A percentile compares a stretch with the other conserved stretches of the same genome.
Evolutionary conservation across 441 rosid genomes (phyloP).

Genomic region (Adansonia madagascariensis): DNA sequence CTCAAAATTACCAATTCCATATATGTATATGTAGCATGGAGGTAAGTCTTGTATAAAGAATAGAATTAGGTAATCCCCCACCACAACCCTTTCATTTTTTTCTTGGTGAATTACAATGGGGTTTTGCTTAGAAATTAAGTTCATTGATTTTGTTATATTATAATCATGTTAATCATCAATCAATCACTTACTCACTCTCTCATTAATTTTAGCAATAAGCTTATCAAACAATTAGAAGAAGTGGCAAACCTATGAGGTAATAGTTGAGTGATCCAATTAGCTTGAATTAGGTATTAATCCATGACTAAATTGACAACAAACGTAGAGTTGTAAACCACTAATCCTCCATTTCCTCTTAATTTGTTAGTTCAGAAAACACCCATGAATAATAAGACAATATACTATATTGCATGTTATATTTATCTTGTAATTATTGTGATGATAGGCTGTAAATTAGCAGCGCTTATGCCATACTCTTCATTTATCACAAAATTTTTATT

Average conservation of each 20-base stretch:
- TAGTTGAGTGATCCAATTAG: constrained; percentile 26
- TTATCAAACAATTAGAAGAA: constrained; percentile 23
- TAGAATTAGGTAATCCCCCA: neutral
- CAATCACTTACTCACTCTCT: neutral
- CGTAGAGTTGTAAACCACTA: constrained; percentile 21
- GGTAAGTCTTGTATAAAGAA: neutral
- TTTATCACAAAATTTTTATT: too few relatives aligned
- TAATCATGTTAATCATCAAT: constrained; percentile 16
- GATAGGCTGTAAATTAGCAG: neutral
- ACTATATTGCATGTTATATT: neutral
- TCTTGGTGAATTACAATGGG: neutral
- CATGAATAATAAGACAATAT: constrained; percentile 34
- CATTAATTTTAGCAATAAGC: constrained; percentile 19
- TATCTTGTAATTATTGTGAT: neutral
- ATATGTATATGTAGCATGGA: neutral
- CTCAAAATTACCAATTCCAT: neutral
- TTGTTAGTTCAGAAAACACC: constrained; percentile 40
- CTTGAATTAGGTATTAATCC: constrained; percentile 30
- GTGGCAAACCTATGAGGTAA: neutral
- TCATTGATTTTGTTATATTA: neutral
- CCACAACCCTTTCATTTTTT: neutral
- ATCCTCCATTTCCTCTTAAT: constrained; percentile 24
- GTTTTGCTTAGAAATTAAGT: constrained; percentile 9
- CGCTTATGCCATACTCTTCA: too few relatives aligned
- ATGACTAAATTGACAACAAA: constrained; percentile 24